phyloP scores from a whole-genome alignment of 2,329 filamentous ascomycete species.

The Diplodia seriata region DNA sequence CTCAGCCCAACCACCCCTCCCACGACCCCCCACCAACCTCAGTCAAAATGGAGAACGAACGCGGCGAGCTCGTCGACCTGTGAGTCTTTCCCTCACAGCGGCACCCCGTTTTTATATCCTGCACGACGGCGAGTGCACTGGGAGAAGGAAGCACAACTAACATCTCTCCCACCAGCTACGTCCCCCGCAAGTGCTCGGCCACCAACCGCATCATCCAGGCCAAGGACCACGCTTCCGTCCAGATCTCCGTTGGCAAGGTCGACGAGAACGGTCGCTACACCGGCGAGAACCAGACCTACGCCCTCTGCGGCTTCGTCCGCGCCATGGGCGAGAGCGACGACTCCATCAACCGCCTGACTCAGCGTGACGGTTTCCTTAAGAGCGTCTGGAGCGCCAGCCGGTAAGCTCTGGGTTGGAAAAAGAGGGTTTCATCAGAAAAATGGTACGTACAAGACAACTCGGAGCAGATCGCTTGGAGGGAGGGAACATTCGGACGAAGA shows the following conservation, averaged over 20 bases:
- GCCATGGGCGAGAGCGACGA: conserved; percentile 99
- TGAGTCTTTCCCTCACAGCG: conserved; percentile 54
- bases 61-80: conserved; percentile 99
- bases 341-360: conserved; percentile 90
- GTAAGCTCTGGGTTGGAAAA: conserved; percentile 48
- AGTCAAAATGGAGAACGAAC: conserved; percentile 98
- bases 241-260: conserved; percentile 97
- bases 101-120: background rate
- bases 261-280: conserved; percentile 98
- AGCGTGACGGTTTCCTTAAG: conserved; percentile 97
- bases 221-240: conserved; percentile 99
- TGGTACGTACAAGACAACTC: conserved; percentile 20
- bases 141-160: conserved; percentile 25
- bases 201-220: conserved; percentile 99
- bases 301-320: conserved; percentile 95
- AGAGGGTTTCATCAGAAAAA: conserved; percentile 31
- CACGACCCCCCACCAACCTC: conserved; percentile 12
- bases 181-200: conserved; percentile 98
- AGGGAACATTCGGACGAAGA: background rate
- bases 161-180: conserved; percentile 70
- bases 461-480: background rate
- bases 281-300: conserved; percentile 97
- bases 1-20: conserved; percentile 24
- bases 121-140: background rate
- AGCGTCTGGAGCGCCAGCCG: conserved; percentile 84